Percentiles rank a stretch among this genome's conserved stretches.
Conservation (phyloP, 805 yeast species). For the Ogataea trehalophila region DNA sequence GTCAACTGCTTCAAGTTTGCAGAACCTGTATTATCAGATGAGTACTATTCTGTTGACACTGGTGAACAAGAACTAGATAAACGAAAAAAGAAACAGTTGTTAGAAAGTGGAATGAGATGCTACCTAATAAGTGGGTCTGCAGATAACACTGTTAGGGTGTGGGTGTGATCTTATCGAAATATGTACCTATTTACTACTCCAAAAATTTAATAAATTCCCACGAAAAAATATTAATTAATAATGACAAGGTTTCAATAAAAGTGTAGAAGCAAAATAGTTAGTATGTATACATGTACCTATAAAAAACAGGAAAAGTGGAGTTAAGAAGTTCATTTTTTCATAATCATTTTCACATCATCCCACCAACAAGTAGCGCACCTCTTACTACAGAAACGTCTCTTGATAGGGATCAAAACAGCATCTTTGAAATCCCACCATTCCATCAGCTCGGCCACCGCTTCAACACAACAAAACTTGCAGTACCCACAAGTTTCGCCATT, state of each 20-base stretch:
- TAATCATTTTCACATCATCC: constrained; percentile 7
- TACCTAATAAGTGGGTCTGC: constrained; percentile 60
- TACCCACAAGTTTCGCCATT: constrained; percentile 49
- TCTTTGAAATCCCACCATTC: constrained; percentile 67
- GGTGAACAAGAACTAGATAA: constrained; percentile 22
- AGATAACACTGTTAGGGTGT: constrained; percentile 50
- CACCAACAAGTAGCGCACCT: constrained; percentile 38
- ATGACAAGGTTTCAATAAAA: not conserved
- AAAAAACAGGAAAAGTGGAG: not conserved
- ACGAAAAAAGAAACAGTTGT: constrained; percentile 24
- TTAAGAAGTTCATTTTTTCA: not conserved
- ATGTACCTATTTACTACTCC: not conserved
- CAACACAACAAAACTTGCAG: constrained; percentile 45
- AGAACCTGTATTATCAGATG: constrained; percentile 30
- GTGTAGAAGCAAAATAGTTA: not conserved
- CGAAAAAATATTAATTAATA: not conserved
- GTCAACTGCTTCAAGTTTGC: constrained; percentile 61
- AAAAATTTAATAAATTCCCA: not conserved
- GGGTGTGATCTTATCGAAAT: constrained; percentile 32
- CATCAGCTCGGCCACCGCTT: constrained; percentile 51
- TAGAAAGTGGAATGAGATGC: constrained; percentile 52
- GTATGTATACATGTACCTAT: not conserved
- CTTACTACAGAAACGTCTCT: constrained; percentile 49
- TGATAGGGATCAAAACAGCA: constrained; percentile 46
- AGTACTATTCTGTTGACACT: constrained; percentile 5